These are phyloP conservation scores for Poronia punctata DNA, from an alignment of 495 filamentous ascomycete species.

Conservation along the genomic window DNA sequence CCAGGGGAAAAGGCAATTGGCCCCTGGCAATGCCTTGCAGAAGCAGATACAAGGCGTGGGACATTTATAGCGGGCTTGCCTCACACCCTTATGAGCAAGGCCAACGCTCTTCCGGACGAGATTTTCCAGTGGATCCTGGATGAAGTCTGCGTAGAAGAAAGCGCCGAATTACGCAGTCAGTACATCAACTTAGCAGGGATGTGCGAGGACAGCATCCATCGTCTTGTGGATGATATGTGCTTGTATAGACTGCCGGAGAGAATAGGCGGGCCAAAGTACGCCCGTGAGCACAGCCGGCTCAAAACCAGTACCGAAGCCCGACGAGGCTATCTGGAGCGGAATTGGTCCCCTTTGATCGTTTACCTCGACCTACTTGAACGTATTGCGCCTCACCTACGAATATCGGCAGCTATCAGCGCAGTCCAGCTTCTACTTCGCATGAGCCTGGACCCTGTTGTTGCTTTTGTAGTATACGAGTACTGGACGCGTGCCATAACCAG, in stretches of 20 bases:
- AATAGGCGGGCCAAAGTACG: constrained; percentile 33
- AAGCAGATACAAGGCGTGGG: constrained; percentile 49
- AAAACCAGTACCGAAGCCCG: constrained; percentile 13
- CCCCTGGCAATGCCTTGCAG: constrained; percentile 34
- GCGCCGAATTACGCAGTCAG: constrained; percentile 54
- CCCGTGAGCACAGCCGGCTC: constrained; percentile 15
- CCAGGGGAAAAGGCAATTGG: constrained; percentile 23
- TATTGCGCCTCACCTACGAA: constrained; percentile 19
- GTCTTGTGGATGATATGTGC: constrained; percentile 27
- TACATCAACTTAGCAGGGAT: constrained; percentile 47
- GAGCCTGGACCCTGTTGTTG: constrained; percentile 48
- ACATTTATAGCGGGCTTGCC: constrained; percentile 63
- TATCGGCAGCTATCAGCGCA: constrained; percentile 20
- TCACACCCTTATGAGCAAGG: constrained; percentile 48
- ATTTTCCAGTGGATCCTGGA: constrained; percentile 68
- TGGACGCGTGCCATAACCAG: constrained; percentile 20
- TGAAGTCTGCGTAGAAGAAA: constrained; percentile 54
- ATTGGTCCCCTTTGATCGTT: constrained; percentile 28
- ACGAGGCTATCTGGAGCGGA: constrained; percentile 23
- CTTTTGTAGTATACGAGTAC: constrained; percentile 33
- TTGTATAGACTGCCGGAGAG: constrained; percentile 34
- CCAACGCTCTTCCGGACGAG: constrained; percentile 55
- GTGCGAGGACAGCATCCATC: constrained; percentile 31
- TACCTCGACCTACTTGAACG: constrained; percentile 28
- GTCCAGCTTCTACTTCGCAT: constrained; percentile 51